Percentiles rank a stretch among this genome's conserved stretches.
phyloP scores from a whole-genome alignment of 768 basidiomycete species.

The Bullera alba region DNA sequence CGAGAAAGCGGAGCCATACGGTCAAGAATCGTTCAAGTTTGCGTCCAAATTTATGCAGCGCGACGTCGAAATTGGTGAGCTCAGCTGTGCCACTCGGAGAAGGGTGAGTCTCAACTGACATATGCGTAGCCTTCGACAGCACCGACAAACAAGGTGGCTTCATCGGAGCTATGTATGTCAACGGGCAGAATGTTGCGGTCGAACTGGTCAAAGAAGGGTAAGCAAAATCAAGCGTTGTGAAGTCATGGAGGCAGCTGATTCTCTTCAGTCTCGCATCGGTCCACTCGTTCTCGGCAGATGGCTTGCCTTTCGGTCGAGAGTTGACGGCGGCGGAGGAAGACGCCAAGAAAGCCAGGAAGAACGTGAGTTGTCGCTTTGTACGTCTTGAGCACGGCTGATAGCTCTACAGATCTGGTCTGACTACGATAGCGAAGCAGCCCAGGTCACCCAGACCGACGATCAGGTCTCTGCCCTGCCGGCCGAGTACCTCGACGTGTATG shows the following conservation, averaged over 20 bases:
- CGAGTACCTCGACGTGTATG: constrained; percentile 86
- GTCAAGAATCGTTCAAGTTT: constrained; percentile 73
- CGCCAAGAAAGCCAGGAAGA: constrained; percentile 69
- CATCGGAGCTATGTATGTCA: constrained; percentile 76
- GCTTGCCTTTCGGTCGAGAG: constrained; percentile 68
- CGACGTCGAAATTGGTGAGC: constrained; percentile 72
- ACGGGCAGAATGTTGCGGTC: constrained; percentile 79
- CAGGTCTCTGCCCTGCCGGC: constrained; percentile 54
- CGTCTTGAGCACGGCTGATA: neutral
- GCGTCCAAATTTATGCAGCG: constrained; percentile 83
- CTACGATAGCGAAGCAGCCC: constrained; percentile 61
- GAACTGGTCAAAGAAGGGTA: constrained; percentile 73
- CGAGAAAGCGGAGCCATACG: constrained; percentile 88
- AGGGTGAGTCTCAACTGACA: neutral
- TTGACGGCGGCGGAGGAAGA: constrained; percentile 80
- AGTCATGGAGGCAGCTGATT: neutral
- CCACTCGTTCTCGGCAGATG: constrained; percentile 79
- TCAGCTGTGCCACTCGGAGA: neutral
- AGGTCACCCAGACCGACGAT: constrained; percentile 50
- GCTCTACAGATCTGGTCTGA: constrained; percentile 71
- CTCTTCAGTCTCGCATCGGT: constrained; percentile 60
- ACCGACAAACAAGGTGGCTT: constrained; percentile 94
- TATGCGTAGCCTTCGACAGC: constrained; percentile 59
- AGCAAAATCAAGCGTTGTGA: constrained; percentile 1
- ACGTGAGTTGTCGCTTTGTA: constrained; percentile 57